A percentile compares a stretch with the other conserved stretches of the same genome.
Conservation (phyloP, 1,284 basidiomycete genomes). For the Pisolithus thermaeus region DNA sequence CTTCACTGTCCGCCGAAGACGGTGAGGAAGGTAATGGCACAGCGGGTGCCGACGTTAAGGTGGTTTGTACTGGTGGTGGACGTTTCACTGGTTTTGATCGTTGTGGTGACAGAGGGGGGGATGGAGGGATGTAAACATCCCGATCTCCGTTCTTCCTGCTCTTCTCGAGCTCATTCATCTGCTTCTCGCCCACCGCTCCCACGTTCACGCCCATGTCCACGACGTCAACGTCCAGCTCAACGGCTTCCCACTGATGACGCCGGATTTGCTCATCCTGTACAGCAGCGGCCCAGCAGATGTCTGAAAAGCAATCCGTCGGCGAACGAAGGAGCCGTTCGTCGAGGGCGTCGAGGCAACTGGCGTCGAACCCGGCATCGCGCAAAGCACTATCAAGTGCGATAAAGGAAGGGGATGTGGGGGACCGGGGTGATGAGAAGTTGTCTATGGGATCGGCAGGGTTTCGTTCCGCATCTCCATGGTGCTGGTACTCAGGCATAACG, state of each 20-base stretch:
- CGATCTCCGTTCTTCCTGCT: not conserved
- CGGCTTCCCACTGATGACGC: conserved; percentile 13
- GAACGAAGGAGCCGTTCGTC: conserved; percentile 26
- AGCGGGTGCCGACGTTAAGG: not conserved
- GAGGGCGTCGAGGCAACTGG: conserved; percentile 19
- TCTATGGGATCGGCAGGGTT: conserved; percentile 1
- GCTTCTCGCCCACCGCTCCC: not conserved
- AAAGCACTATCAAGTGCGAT: conserved; percentile 19
- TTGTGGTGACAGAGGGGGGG: not conserved
- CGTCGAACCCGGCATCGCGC: conserved; percentile 25
- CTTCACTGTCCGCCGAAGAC: not conserved
- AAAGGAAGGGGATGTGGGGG: conserved; percentile 8
- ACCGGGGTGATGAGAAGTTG: not conserved
- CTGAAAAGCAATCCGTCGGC: conserved; percentile 24
- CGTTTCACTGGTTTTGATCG: not conserved
- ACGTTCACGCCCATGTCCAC: not conserved
- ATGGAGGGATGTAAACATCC: not conserved
- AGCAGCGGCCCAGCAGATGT: conserved; percentile 25
- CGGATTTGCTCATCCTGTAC: conserved; percentile 20
- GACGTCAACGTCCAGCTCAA: not conserved
- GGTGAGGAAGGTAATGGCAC: not conserved
- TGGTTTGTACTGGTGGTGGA: not conserved
- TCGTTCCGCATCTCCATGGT: conserved; percentile 10
- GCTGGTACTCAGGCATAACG: conserved; percentile 1
- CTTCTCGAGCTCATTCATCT: not conserved